Base-by-base conservation (phyloP, 768 basidiomycete genomes). In the Holtermannia corniformis region DNA sequence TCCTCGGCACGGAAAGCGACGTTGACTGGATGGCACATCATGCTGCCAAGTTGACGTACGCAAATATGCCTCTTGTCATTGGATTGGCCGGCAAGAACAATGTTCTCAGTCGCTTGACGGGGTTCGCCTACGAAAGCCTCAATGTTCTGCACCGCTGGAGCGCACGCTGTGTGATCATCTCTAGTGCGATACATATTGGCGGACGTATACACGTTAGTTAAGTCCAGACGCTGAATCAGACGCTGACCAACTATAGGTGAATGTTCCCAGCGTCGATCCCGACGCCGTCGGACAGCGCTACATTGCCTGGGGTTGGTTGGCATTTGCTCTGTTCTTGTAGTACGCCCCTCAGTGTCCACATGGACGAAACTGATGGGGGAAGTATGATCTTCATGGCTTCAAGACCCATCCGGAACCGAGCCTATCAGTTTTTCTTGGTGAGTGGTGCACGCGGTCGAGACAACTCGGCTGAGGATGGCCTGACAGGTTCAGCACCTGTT, bases 11-110 rank as follows among this genome's bases (percentile, higher is more conserved):
- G 12, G 44, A 41, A 14, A 47, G 47, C 26, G 55, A 56, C 47
- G 37, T 56, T 26, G 55, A 56, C 42, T 56, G 55, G 55, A 48
- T 49, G 46, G 55, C 55, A 1, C 55, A 56, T 23, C 55, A 56
- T 32, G 47, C 55, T 7, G 55, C 55, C 3, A 51, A 51, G 12
- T 28, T 56, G 13, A 56, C 55, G 7, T 56, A 56, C 26, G 55
- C 55, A 12, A 56, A 56, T 19, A 27, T 56, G 19, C 55, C 55
- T 19, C 55, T 56, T 21, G 47, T 56, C 37, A 56, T 56, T 41
- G 55, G 55, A 3, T 43, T 56, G 1, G 55, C 55, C 1, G 55
- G 55, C 22, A 56, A 56, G 37, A 56, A 56, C 47, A 56, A 56
- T 42, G 47, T 56, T n/a, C 44, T 51, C 0, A 50, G 28, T 1